These are phyloP conservation scores for Kwoniella dejecticola DNA, from an alignment of 768 basidiomycete species.

Conservation along the genomic window DNA sequence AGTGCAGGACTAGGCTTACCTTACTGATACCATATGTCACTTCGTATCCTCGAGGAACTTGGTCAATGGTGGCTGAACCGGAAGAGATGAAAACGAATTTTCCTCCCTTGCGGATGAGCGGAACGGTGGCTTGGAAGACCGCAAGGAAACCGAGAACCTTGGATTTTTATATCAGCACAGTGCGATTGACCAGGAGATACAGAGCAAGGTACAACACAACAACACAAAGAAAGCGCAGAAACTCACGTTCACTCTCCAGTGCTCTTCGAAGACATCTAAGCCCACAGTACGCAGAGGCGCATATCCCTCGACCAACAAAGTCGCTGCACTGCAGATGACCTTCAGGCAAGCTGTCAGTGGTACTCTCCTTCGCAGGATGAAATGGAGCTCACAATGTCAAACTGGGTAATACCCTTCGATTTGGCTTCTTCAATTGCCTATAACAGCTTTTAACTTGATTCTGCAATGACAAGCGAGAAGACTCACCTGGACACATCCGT, in stretches of 20 bases:
- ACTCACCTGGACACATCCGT: conserved; percentile 3
- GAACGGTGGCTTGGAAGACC: conserved; percentile 25
- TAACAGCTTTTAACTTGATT: neutral
- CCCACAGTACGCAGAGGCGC: conserved; percentile 20
- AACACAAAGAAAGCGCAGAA: no score
- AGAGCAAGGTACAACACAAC: no score
- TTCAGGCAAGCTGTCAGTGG: neutral
- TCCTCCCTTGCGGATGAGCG: conserved; percentile 4
- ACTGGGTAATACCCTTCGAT: conserved; percentile 22
- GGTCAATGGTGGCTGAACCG: conserved; percentile 23
- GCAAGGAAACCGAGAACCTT: conserved; percentile 25
- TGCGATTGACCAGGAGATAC: no score
- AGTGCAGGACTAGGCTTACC: neutral
- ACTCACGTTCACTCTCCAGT: conserved; percentile 41
- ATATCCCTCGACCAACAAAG: conserved; percentile 15
- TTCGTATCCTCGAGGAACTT: conserved; percentile 11
- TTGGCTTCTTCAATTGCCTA: conserved; percentile 18
- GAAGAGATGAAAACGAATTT: conserved; percentile 31
- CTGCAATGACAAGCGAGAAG: no score
- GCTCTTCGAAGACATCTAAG: conserved; percentile 32
- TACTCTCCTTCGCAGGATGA: neutral
- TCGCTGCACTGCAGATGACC: conserved; percentile 40
- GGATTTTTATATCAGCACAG: neutral
- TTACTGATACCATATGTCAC: conserved; percentile 24
- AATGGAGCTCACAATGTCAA: conserved; percentile 35